Evolutionary conservation across 331 rosid species (phyloP).

Genomic region (Ulmus americana): DNA sequence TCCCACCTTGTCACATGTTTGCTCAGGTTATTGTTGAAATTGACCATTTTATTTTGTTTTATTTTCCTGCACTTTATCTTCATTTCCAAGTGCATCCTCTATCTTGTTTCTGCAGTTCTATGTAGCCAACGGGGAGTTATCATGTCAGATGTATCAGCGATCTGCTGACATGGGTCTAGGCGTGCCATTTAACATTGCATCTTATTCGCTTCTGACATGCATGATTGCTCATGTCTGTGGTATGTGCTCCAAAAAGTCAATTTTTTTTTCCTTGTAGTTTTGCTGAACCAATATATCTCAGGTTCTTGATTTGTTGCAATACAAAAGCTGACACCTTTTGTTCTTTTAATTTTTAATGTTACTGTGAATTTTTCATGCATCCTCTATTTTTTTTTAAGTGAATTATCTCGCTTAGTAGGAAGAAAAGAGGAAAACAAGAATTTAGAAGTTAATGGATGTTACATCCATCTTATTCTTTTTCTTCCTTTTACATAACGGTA

Average conservation of each 20-base stretch:
- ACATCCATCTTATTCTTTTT: no score
- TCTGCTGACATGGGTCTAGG: constrained; percentile 97
- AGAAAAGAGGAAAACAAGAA: neutral
- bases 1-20: constrained; percentile 99
- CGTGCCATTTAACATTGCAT: constrained; percentile 93
- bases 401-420: neutral
- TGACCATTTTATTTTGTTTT: neutral
- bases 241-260: constrained; percentile 32
- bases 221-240: constrained; percentile 97
- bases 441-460: neutral
- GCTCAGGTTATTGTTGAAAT: constrained; percentile 58
- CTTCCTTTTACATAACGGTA: no score
- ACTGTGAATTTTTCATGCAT: neutral
- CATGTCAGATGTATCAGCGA: constrained; percentile 97
- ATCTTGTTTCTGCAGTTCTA: constrained; percentile 61
- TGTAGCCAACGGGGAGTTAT: constrained; percentile 80
- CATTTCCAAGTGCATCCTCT: constrained; percentile 1
- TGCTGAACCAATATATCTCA: no score
- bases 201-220: constrained; percentile 91
- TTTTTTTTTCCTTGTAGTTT: neutral
- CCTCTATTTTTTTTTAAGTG: neutral
- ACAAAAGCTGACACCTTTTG: neutral
- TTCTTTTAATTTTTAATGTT: neutral
- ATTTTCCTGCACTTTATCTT: neutral
- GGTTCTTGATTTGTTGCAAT: neutral